A percentile compares a stretch with the other conserved stretches of the same genome.
Evolutionary conservation across 2,329 filamentous ascomycete species (phyloP).

Genomic region (Dendrostoma leiphaemia): DNA sequence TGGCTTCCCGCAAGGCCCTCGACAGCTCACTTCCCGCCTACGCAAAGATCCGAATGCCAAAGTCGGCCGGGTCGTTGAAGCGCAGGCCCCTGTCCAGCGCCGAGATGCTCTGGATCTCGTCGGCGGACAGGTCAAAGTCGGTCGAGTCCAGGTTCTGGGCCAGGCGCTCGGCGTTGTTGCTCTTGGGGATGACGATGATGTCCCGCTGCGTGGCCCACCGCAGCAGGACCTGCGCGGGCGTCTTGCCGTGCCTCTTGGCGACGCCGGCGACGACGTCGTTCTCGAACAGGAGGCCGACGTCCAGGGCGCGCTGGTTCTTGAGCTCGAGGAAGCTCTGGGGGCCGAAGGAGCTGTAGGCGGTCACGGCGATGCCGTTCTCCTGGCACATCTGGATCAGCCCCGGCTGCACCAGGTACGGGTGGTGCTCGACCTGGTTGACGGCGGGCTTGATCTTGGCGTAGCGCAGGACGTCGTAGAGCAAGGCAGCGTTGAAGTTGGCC

Average conservation of each 20-base stretch:
- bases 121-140: conserved; percentile 50
- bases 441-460: conserved; percentile 55
- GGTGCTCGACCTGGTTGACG: conserved; percentile 60
- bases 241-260: conserved; percentile 54
- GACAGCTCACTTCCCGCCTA: too few species aligned
- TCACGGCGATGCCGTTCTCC: conserved; percentile 56
- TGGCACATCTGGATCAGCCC: conserved; percentile 55
- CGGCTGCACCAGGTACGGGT: conserved; percentile 64
- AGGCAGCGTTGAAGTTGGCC: conserved; percentile 57
- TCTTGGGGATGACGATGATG: conserved; percentile 66
- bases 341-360: conserved; percentile 66
- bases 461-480: conserved; percentile 58
- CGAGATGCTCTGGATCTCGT: conserved; percentile 56
- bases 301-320: conserved; percentile 26
- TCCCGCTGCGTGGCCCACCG: conserved; percentile 65
- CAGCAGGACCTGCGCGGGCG: conserved; percentile 64
- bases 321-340: conserved; percentile 44
- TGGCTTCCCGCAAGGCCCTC: too few species aligned
- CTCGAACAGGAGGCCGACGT: conserved; percentile 29
- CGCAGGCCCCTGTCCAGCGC: conserved; percentile 52
- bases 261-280: conserved; percentile 43
- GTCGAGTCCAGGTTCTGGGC: conserved; percentile 56
- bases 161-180: conserved; percentile 48
- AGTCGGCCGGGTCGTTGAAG: conserved; percentile 55
- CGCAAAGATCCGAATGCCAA: conserved; percentile 7